A percentile compares a stretch with the other conserved stretches of the same genome.
phyloP scores from a whole-genome alignment of 2,329 filamentous ascomycete genomes.

The Amauroascus verrucosus region DNA sequence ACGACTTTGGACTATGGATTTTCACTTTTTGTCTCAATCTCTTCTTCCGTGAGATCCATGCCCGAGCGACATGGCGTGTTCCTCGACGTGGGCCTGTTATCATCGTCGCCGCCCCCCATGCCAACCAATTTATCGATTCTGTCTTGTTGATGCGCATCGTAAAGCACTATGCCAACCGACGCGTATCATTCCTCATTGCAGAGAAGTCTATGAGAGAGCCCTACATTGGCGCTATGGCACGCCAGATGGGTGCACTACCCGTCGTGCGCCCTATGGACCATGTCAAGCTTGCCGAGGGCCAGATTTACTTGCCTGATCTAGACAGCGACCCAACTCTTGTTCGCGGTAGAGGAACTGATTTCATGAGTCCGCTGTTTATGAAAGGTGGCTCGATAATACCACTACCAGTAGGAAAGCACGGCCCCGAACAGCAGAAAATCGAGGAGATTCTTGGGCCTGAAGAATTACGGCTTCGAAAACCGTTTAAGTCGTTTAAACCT shows the following conservation, averaged over 20 bases:
- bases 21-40: slow-evolving; percentile 59
- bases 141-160: slow-evolving; percentile 73
- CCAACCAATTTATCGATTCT: slow-evolving; percentile 84
- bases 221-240: slow-evolving; percentile 71
- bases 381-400: slow-evolving; percentile 66
- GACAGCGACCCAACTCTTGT: slow-evolving; percentile 64
- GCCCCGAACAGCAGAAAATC: slow-evolving; percentile 62
- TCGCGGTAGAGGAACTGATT: slow-evolving; percentile 62
- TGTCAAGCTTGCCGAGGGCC: slow-evolving; percentile 61
- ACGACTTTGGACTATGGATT: slow-evolving; percentile 26
- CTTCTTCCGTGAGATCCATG: slow-evolving; percentile 85
- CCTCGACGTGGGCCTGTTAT: slow-evolving; percentile 69
- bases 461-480: slow-evolving; percentile 65
- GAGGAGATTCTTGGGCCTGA: slow-evolving; percentile 60
- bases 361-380: slow-evolving; percentile 54
- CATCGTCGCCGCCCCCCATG: slow-evolving; percentile 80
- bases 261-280: slow-evolving; percentile 73
- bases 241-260: slow-evolving; percentile 67
- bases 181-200: slow-evolving; percentile 72
- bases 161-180: slow-evolving; percentile 64
- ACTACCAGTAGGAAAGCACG: slow-evolving; percentile 58
- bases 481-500: slow-evolving; percentile 61
- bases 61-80: slow-evolving; percentile 74
- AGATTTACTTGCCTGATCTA: slow-evolving; percentile 63
- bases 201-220: slow-evolving; percentile 73